A percentile compares a stretch with the other conserved stretches of the same genome.
phyloP scores from a whole-genome alignment of 257 asterid species.

The Voacanga thouarsii region DNA sequence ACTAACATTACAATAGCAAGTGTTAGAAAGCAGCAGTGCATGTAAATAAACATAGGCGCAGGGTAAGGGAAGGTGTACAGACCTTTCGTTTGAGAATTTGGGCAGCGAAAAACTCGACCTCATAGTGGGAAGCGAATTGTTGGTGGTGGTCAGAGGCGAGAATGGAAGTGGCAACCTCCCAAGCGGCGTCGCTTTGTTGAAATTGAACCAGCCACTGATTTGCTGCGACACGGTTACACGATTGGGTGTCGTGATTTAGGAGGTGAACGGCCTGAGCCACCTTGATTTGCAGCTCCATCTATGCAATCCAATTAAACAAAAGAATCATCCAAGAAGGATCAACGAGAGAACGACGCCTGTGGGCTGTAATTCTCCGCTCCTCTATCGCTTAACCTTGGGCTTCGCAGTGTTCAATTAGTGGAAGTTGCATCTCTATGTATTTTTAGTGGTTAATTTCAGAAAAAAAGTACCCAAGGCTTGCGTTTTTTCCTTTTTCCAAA shows the following conservation, averaged over 20 bases:
- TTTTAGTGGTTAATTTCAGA: no score
- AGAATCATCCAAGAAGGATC: conserved; percentile 10
- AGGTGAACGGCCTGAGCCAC: conserved; percentile 86
- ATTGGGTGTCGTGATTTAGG: conserved; percentile 79
- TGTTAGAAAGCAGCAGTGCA: background rate
- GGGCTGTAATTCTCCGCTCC: background rate
- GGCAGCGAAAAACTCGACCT: conserved; percentile 84
- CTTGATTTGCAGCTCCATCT: conserved; percentile 66
- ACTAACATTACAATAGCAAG: background rate
- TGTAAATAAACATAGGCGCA: background rate
- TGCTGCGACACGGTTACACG: conserved; percentile 88
- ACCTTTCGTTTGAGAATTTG: conserved; percentile 95
- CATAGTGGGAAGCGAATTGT: conserved; percentile 44
- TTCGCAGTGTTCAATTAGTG: background rate
- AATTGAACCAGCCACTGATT: conserved; percentile 93
- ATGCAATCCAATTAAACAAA: background rate
- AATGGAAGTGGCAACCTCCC: conserved; percentile 82
- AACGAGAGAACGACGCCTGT: conserved; percentile 17
- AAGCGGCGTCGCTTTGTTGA: conserved; percentile 77
- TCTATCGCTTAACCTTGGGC: no score
- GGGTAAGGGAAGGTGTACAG: background rate
- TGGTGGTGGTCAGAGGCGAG: conserved; percentile 59
- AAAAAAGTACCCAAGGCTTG: no score
- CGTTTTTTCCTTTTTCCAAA: no score
- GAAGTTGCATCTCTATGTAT: background rate